phyloP scores from a whole-genome alignment of 805 yeast species.

The Lachancea mirantina region DNA sequence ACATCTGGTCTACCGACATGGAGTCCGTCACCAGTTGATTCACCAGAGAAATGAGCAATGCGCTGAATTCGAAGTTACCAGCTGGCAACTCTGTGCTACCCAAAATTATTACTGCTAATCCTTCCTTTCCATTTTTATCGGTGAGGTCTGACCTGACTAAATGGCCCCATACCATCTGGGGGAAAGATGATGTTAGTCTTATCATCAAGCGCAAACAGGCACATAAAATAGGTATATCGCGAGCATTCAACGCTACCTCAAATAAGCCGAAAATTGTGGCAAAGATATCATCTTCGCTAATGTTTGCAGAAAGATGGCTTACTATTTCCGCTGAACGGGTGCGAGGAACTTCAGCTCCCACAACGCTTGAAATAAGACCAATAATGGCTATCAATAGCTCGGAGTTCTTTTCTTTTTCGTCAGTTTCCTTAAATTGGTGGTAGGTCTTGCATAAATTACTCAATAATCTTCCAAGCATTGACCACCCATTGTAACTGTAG shows the following conservation, averaged over 20 bases:
- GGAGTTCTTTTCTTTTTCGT: conserved; percentile 31
- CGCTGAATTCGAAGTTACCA: conserved; percentile 60
- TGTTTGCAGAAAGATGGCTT: conserved; percentile 34
- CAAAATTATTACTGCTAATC: conserved; percentile 51
- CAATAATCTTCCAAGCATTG: conserved; percentile 68
- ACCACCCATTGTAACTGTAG: conserved; percentile 79
- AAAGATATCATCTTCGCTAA: conserved; percentile 50
- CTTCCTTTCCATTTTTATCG: conserved; percentile 56
- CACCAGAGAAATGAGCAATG: conserved; percentile 50
- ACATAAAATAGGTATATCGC: conserved; percentile 41
- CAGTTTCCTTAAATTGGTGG: conserved; percentile 28
- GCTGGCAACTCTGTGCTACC: conserved; percentile 67
- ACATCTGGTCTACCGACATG: conserved; percentile 33
- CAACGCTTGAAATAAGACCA: conserved; percentile 42
- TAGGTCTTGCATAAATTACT: conserved; percentile 44
- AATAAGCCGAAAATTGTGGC: conserved; percentile 60
- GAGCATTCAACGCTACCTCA: conserved; percentile 56
- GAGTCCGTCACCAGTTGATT: conserved; percentile 47
- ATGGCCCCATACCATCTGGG: conserved; percentile 75
- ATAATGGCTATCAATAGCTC: conserved; percentile 43
- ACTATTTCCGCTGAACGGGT: conserved; percentile 37
- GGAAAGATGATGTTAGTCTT: conserved; percentile 40
- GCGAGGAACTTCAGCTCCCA: conserved; percentile 33
- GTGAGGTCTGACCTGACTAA: conserved; percentile 60
- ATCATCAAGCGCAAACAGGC: conserved; percentile 45